Base-by-base conservation (phyloP, 2,329 filamentous ascomycete genomes). In the Phaeosphaeriaceae sp. region DNA sequence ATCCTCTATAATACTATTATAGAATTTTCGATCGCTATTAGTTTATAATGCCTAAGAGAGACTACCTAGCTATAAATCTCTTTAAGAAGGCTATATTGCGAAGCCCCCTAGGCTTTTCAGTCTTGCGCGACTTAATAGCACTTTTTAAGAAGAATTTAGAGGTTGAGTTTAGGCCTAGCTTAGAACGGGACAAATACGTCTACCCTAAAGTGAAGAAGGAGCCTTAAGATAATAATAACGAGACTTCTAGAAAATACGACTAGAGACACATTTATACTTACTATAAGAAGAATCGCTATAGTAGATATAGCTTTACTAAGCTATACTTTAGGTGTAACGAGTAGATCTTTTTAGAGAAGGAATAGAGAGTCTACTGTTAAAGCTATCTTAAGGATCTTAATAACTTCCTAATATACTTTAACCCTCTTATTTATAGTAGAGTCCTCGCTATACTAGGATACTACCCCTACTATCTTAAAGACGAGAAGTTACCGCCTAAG, bases 311-410 rank as follows among this genome's bases (percentile, higher is more conserved):
- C 48, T 54, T 56, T 54, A 41, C 55, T 23, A 49, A 64, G 50
- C 48, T 64, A 21, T 63, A 45, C 48, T 64, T 64, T 43, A 18
- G 50, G 17, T 65, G 42, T 41, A 49, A 58, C 42, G 20, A 61
- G 28, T 65, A 46, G 61, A 53, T 63, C 44, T 52, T 47, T 34
- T 28, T 32, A 23, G 29, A 42, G 43, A 28, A 52, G 40, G 49
- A 48, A 44, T 63, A 40, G 56, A 37, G 41, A 29, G 30, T 46
- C 37, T 44, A 63, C 46, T 64, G 48, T 47, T 50, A 50, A 48
- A 38, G 39, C 39, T 44, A 63, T 45, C 29, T 64, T 29, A 52
- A 54, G 43, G 39, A 58, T 45, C 53, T 60, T 42, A 46, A 64
- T 40, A 57, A 42, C 37, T 52, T 63, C 48, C 50, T 48, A 15